A percentile compares a stretch with the other conserved stretches of the same genome.
Conservation (phyloP, 2,329 filamentous ascomycete genomes). For the Capronia americana region DNA sequence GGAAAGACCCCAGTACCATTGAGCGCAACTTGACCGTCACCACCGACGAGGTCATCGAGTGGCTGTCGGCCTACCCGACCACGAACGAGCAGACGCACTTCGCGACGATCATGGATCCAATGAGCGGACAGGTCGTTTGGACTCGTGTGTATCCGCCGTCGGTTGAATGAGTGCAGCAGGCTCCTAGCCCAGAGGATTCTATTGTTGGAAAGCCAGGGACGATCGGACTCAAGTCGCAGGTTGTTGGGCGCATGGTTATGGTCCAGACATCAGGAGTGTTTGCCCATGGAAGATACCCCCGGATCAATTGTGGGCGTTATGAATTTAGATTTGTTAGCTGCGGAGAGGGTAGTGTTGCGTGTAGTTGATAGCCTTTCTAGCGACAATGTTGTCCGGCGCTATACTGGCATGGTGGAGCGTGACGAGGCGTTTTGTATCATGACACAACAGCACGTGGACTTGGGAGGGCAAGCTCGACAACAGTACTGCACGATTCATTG, state of each 20-base stretch:
- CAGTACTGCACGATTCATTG: neutral
- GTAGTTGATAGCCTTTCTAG: neutral
- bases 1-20: constrained; percentile 22
- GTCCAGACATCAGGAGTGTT: neutral
- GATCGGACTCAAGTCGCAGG: neutral
- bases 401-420: neutral
- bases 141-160: constrained; percentile 43
- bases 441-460: neutral
- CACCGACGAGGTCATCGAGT: constrained; percentile 50
- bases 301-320: neutral
- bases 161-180: neutral
- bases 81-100: constrained; percentile 66
- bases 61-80: constrained; percentile 61
- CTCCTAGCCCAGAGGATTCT: neutral
- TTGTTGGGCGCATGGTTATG: neutral
- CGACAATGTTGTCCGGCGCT: neutral
- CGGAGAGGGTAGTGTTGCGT: neutral
- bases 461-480: neutral
- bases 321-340: neutral
- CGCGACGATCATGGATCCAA: constrained; percentile 63
- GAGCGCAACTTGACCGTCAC: constrained; percentile 42
- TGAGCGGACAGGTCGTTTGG: constrained; percentile 56
- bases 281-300: neutral
- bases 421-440: neutral
- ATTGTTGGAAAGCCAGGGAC: neutral